Base-by-base conservation (phyloP, 768 basidiomycete species). In the Mrakia frigida region DNA sequence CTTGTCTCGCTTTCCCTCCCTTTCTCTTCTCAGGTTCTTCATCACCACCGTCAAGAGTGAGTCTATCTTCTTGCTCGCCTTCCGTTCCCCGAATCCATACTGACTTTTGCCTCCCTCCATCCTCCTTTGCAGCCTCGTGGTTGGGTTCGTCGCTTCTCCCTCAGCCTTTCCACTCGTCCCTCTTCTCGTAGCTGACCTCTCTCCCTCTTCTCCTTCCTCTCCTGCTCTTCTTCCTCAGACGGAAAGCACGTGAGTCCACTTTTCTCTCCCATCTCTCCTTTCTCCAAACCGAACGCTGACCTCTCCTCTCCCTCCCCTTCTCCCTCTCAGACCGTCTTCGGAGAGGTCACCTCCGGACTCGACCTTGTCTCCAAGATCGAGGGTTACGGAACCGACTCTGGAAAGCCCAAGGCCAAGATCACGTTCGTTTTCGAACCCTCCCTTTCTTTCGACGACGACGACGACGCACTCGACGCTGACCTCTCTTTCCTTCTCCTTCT, bases 121-220 rank as follows among this genome's bases (percentile, higher is more conserved):
- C 18, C 10, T 43, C 16, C 43, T 14, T 50, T 50, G 2, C 46
- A 50, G 46, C 90, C n/a, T 84, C 87, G 31, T 92, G 91, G 89
- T 50, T 50, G 46, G 46, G 46, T 50, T 50, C 46, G 46, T 50
- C 46, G 13, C 46, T 21, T 50, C 18, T 10, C n/a, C 13, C 18
- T 37, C 35, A n/a, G n/a, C n/a, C n/a, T 56, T 56, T 56, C 16
- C n/a, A n/a, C 14, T 14, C 53, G 53, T 14, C n/a, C 53, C 53
- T 14, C 14, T 92, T 50, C 18, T 14, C 43, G 11, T 18, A 50
- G 84, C 87, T 92, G 81, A 92, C 91, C 41, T 91, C 46, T n/a
- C n/a, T n/a, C n/a, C n/a, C n/a, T n/a, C n/a, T n/a, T n/a, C n/a
- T 50, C 46, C 46, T 18, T 50, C 18, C 16, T 21, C 6, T 50